Evolutionary conservation across 1,139 yeast genomes (phyloP).

Genomic region (Magnusiomyces tetraspermus): DNA sequence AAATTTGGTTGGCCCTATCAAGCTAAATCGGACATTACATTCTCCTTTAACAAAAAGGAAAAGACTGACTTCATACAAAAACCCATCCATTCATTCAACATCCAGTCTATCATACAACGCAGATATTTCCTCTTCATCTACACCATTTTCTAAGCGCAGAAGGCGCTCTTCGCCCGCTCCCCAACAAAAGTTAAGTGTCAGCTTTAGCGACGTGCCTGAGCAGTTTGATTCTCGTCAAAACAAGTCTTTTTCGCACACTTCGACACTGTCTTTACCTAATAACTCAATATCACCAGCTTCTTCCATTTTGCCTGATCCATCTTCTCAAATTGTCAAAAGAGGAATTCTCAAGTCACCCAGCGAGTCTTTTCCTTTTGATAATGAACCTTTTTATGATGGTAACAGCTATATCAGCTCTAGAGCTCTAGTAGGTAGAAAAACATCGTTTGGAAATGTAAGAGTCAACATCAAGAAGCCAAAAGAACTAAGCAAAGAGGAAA

Average conservation of each 20-base stretch:
- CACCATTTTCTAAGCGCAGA: background rate
- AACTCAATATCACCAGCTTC: background rate
- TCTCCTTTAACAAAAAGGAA: background rate
- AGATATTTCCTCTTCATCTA: background rate
- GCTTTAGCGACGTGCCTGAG: background rate
- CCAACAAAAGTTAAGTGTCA: background rate
- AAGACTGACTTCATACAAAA: background rate
- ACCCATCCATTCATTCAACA: background rate
- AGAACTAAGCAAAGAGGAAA: background rate
- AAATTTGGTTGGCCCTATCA: background rate
- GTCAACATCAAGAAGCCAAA: background rate
- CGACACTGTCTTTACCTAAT: background rate
- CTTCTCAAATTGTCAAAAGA: background rate
- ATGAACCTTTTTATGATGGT: too few relatives aligned
- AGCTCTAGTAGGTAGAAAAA: too few relatives aligned
- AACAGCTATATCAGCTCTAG: too few relatives aligned
- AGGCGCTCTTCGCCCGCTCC: background rate
- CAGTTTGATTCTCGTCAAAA: background rate
- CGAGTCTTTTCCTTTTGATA: slow-evolving; percentile 1
- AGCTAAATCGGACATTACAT: background rate
- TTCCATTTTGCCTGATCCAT: background rate
- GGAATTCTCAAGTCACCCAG: background rate
- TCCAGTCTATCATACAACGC: background rate
- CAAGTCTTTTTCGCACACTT: background rate
- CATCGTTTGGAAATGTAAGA: too few relatives aligned